phyloP scores from a whole-genome alignment of 2,329 filamentous ascomycete genomes.

The Ceratocystis ficicola region DNA sequence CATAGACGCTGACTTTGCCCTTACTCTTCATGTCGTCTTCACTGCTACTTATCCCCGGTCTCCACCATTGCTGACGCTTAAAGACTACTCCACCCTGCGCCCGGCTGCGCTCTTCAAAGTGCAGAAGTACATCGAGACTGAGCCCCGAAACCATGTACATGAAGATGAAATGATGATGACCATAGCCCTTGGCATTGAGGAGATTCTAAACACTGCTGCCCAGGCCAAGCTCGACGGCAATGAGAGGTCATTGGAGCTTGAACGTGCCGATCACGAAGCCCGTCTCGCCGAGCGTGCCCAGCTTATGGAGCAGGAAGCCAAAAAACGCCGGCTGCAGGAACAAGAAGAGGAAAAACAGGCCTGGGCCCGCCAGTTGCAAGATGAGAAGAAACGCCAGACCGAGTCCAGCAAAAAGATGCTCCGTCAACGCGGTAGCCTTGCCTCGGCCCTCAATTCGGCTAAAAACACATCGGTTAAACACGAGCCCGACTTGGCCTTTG shows the following conservation, averaged over 20 bases:
- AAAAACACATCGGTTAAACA: slow-evolving; percentile 23
- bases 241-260: slow-evolving; percentile 74
- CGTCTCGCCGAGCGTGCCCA: slow-evolving; percentile 49
- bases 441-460: slow-evolving; percentile 24
- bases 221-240: slow-evolving; percentile 61
- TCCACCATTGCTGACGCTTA: slow-evolving; percentile 57
- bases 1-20: slow-evolving; percentile 56
- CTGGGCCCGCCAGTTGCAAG: slow-evolving; percentile 57
- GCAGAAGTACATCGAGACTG: slow-evolving; percentile 48
- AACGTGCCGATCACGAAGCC: slow-evolving; percentile 72
- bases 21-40: slow-evolving; percentile 65
- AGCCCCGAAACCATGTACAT: slow-evolving; percentile 42
- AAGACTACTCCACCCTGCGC: slow-evolving; percentile 51
- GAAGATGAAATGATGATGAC: slow-evolving; percentile 51
- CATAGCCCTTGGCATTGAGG: slow-evolving; percentile 56
- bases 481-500: slow-evolving; percentile 44
- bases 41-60: slow-evolving; percentile 88
- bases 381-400: slow-evolving; percentile 57
- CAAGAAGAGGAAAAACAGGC: slow-evolving; percentile 56
- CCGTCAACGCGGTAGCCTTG: slow-evolving; percentile 27
- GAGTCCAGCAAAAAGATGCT: slow-evolving; percentile 51
- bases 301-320: slow-evolving; percentile 43
- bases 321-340: slow-evolving; percentile 43
- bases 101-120: slow-evolving; percentile 61
- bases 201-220: slow-evolving; percentile 77